A percentile compares a stretch with the other conserved stretches of the same genome.
Evolutionary conservation across 148 eudicot species (phyloP).

Genomic region (Cornus controversa): DNA sequence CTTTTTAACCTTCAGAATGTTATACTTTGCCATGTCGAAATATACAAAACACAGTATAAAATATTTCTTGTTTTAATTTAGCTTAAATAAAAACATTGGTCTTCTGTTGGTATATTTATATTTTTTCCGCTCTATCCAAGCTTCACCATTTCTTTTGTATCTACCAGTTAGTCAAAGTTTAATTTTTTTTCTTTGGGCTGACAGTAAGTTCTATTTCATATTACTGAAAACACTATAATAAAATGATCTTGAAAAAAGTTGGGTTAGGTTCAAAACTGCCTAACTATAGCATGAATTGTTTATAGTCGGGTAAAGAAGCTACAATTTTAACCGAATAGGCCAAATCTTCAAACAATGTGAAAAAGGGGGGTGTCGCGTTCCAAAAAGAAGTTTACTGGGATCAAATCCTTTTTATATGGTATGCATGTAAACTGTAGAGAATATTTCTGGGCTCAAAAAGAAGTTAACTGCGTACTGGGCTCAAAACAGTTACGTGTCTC

Average conservation of each 20-base stretch:
- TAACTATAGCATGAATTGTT: not conserved
- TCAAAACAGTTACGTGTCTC: too few relatives aligned
- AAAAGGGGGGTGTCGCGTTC: too few relatives aligned
- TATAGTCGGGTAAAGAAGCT: not conserved
- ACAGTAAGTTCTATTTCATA: not conserved
- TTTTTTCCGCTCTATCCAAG: not conserved
- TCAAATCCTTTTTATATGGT: too few relatives aligned
- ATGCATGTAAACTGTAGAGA: too few relatives aligned
- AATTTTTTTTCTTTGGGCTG: not conserved
- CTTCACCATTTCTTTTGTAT: not conserved
- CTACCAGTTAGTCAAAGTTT: not conserved
- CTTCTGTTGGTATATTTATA: not conserved
- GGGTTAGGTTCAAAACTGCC: not conserved
- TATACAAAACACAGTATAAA: too few relatives aligned
- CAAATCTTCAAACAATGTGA: too few relatives aligned
- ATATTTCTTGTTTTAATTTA: too few relatives aligned
- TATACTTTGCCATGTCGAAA: not conserved
- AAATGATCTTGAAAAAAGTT: constrained; percentile 3
- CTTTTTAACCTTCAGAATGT: not conserved
- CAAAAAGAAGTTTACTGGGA: too few relatives aligned
- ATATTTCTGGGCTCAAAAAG: too few relatives aligned
- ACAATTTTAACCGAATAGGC: not conserved
- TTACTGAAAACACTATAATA: not conserved
- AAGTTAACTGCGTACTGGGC: too few relatives aligned
- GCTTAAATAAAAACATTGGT: not conserved